Base-by-base conservation (phyloP, 2,329 filamentous ascomycete genomes). In the Gnomoniopsis smithogilvyi region DNA sequence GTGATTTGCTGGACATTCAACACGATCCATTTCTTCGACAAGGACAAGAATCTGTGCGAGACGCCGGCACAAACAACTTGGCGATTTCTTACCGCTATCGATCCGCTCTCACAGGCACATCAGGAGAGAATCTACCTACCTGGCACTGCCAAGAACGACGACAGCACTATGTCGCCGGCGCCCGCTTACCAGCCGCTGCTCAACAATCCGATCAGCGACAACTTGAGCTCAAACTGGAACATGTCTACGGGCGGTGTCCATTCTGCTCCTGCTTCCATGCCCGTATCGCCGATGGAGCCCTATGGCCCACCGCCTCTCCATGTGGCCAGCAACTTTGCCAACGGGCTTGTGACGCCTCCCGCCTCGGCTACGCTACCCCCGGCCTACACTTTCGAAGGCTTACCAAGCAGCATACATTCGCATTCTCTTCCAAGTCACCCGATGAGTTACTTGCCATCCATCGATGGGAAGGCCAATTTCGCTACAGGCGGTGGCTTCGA, bases 1-100 rank as follows among this genome's bases (percentile, higher is more conserved):
- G 80, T 87, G 58, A 77, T 88, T 56, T 76, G 88, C 41, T 88
- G 85, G 85, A 84, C 83, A 2, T 88, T 88, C 69, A 78, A 71
- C 72, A 83, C 77, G 64, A 74, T 83, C 30, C 75, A 78, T 65
- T 71, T 69, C 59, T 64, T 73, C 53, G 72, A 80, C 64, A 74
- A 75, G 64, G 72, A 75, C 48, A 74, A 75, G 64, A 71, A 72
- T 43, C 68, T 74, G 30, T 74, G 78, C 33, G 80, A 79, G 60
- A 80, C 81, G 58, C 76, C 78, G 3, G 76, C 80, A 1, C 80
- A 80, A 17, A 84, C 83, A 1, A 80, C 78, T 41, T 88, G 85
- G 85, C 77, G 82, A 24, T 87, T 86, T 75, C 71, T 88, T 58
- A 85, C 82, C 12, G 79, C 84, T 57, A 77, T 85, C 59, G 83